Conservation (phyloP, 495 filamentous ascomycete genomes). For the Parathielavia appendiculata region DNA sequence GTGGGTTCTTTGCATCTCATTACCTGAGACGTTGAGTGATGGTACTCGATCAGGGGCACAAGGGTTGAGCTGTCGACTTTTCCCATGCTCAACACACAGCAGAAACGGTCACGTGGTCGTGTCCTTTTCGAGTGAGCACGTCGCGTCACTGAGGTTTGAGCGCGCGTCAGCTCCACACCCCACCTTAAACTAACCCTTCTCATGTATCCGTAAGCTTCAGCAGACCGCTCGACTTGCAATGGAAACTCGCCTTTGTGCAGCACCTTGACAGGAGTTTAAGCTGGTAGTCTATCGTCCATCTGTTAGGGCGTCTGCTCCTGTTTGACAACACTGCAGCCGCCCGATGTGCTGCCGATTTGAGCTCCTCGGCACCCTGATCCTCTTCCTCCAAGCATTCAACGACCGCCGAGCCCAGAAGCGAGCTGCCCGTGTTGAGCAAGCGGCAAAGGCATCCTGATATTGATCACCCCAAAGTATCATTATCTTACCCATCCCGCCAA, state of each 20-base stretch:
- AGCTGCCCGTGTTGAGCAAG: neutral
- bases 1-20: no score
- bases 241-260: neutral
- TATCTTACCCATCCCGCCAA: neutral
- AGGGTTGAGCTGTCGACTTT: no score
- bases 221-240: no score
- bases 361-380: conserved; percentile 44
- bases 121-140: neutral
- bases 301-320: neutral
- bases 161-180: neutral
- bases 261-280: neutral
- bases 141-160: neutral
- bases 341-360: conserved; percentile 46
- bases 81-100: no score
- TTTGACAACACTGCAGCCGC: neutral
- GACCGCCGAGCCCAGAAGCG: conserved; percentile 18
- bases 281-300: neutral
- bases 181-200: neutral
- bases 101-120: neutral
- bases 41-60: no score
- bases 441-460: neutral
- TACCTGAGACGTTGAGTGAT: no score
- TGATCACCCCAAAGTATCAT: neutral
- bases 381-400: conserved; percentile 41
- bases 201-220: neutral